Evolutionary conservation across 768 basidiomycete species (phyloP).

Genomic region (Candolleomyces eurysporus): DNA sequence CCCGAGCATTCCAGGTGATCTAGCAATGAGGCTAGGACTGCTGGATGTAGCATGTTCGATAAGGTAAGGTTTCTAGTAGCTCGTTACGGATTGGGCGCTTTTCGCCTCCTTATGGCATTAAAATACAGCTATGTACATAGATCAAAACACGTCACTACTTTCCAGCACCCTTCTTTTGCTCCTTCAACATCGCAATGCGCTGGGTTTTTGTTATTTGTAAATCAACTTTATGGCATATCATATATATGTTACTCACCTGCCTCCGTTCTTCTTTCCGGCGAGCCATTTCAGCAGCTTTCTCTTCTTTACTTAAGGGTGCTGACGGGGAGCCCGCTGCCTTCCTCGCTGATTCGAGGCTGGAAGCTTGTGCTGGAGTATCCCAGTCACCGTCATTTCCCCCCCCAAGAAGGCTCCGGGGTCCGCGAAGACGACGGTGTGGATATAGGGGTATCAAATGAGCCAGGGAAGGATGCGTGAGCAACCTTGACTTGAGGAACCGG

Average conservation of each 20-base stretch:
- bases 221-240: not conserved
- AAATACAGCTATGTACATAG: not conserved
- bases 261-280: constrained; percentile 89
- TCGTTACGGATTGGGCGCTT: no score
- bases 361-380: constrained; percentile 14
- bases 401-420: constrained; percentile 23
- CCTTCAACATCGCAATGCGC: constrained; percentile 80
- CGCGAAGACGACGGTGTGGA: constrained; percentile 16
- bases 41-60: no score
- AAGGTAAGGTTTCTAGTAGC: no score
- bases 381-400: constrained; percentile 19
- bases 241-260: constrained; percentile 49
- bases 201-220: constrained; percentile 20
- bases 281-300: constrained; percentile 92
- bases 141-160: not conserved
- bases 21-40: no score
- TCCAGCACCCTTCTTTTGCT: constrained; percentile 63
- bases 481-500: constrained; percentile 2
- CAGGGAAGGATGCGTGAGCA: not conserved
- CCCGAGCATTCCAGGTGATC: no score
- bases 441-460: constrained; percentile 8
- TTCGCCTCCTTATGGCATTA: not conserved
- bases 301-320: constrained; percentile 75
- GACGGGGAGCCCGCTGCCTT: constrained; percentile 24
- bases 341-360: not conserved